These are phyloP conservation scores for Rhizoctonia solani DNA, from an alignment of 1,284 basidiomycete genomes.

Conservation along the genomic window DNA sequence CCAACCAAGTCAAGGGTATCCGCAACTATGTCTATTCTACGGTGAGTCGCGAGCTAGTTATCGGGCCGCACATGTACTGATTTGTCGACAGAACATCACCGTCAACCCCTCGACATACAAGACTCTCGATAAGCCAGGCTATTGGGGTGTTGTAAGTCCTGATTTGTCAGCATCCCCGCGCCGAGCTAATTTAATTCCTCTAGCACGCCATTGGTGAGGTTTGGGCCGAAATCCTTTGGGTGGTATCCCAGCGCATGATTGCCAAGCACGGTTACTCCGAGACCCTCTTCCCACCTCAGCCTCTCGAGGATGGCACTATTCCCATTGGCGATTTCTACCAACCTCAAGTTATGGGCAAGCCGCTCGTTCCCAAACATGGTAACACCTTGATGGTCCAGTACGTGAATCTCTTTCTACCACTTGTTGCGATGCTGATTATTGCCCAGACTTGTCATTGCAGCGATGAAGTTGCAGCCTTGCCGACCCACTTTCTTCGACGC, in stretches of 20 bases:
- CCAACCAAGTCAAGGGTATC: slow-evolving; percentile 78
- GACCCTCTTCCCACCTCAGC: slow-evolving; percentile 78
- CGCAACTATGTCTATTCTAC: slow-evolving; percentile 85
- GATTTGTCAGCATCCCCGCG: slow-evolving; percentile 11
- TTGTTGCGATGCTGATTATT: not conserved
- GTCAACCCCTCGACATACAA: slow-evolving; percentile 93
- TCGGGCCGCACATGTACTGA: not conserved
- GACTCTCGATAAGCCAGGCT: slow-evolving; percentile 92
- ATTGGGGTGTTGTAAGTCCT: slow-evolving; percentile 70
- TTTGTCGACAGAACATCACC: slow-evolving; percentile 56
- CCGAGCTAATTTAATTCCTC: slow-evolving; percentile 6
- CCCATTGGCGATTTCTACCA: slow-evolving; percentile 78
- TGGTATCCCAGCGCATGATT: slow-evolving; percentile 75
- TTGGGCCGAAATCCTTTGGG: slow-evolving; percentile 94
- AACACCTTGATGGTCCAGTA: slow-evolving; percentile 84
- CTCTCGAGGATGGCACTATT: slow-evolving; percentile 61
- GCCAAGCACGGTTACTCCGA: slow-evolving; percentile 79
- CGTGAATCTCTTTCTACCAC: slow-evolving; percentile 41
- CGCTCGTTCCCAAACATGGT: slow-evolving; percentile 86
- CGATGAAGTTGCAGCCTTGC: slow-evolving; percentile 95
- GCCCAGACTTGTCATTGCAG: slow-evolving; percentile 74
- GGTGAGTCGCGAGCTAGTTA: slow-evolving; percentile 48
- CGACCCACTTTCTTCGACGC: slow-evolving; percentile 90
- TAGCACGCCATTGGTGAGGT: slow-evolving; percentile 89
- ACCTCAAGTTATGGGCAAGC: slow-evolving; percentile 51